Conservation (phyloP, 495 filamentous ascomycete genomes). For the Penicillium bovifimosum region DNA sequence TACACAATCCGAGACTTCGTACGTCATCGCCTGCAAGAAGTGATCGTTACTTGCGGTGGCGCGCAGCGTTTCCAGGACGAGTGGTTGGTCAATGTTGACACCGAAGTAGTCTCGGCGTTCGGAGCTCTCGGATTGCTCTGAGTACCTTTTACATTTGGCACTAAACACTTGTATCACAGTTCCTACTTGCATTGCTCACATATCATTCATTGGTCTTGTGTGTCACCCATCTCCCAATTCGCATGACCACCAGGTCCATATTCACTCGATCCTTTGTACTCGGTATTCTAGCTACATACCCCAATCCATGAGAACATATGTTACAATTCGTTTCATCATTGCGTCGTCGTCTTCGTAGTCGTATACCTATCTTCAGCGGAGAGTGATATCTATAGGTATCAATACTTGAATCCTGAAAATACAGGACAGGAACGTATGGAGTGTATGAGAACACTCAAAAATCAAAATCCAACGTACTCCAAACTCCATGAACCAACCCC, state of each 20-base stretch:
- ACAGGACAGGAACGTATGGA: no score
- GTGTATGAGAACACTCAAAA: no score
- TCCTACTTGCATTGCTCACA: background rate
- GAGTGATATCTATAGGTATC: no score
- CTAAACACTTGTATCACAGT: background rate
- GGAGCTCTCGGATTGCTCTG: slow-evolving; percentile 45
- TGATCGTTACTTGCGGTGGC: slow-evolving; percentile 66
- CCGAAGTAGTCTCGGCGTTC: slow-evolving; percentile 69
- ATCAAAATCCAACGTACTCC: no score
- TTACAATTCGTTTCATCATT: background rate
- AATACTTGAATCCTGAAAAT: no score
- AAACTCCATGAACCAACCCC: no score
- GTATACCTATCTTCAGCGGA: background rate
- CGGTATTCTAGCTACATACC: slow-evolving; percentile 11
- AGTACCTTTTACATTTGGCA: background rate
- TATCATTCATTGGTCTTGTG: background rate
- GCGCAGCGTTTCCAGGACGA: slow-evolving; percentile 65
- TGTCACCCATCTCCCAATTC: background rate
- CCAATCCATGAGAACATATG: slow-evolving; percentile 6
- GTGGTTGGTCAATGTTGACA: slow-evolving; percentile 85
- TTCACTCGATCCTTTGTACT: background rate
- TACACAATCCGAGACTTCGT: slow-evolving; percentile 68
- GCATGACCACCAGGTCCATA: slow-evolving; percentile 2
- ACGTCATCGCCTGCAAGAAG: slow-evolving; percentile 54
- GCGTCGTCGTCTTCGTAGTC: no score